A percentile compares a stretch with the other conserved stretches of the same genome.
Evolutionary conservation across 352 stramenopile genomes (phyloP).

Genomic region (Bremia lactucae): DNA sequence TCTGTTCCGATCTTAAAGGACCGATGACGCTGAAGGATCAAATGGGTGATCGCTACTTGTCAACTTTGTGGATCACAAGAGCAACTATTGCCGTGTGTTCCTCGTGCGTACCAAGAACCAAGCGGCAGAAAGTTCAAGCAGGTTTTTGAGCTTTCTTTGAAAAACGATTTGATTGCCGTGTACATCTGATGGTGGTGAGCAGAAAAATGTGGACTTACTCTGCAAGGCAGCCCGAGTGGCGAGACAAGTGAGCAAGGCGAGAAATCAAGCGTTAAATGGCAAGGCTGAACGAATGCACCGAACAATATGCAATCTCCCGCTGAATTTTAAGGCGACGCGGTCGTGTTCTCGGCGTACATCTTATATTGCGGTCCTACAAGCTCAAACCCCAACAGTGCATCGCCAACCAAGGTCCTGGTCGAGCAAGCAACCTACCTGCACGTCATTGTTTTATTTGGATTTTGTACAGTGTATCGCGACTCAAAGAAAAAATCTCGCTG

Average conservation of each 20-base stretch:
- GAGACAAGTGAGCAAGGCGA: slow-evolving; percentile 9
- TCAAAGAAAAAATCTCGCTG: neutral
- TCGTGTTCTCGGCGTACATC: slow-evolving; percentile 17
- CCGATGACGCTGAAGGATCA: neutral
- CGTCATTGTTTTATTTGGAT: slow-evolving; percentile 3
- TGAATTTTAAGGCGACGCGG: slow-evolving; percentile 19
- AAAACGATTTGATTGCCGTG: slow-evolving; percentile 1
- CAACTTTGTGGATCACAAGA: slow-evolving; percentile 11
- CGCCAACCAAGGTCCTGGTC: slow-evolving; percentile 5
- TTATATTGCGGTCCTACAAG: slow-evolving; percentile 16
- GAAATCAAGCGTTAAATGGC: slow-evolving; percentile 17
- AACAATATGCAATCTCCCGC: slow-evolving; percentile 11
- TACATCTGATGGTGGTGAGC: slow-evolving; percentile 13
- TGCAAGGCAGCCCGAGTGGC: slow-evolving; percentile 14
- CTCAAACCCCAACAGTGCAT: slow-evolving; percentile 5
- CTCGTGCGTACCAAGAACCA: slow-evolving; percentile 5
- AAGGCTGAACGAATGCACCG: slow-evolving; percentile 27
- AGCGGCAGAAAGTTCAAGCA: slow-evolving; percentile 4
- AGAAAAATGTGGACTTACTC: slow-evolving; percentile 17
- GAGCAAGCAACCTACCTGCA: neutral
- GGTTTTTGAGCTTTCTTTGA: slow-evolving; percentile 4
- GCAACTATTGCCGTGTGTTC: slow-evolving; percentile 12
- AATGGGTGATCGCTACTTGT: slow-evolving; percentile 4
- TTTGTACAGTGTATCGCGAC: neutral
- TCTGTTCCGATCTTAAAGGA: neutral